Evolutionary conservation across 768 basidiomycete species (phyloP), one percentile per base, ranked within the genome.

Genomic region (Suillus paluster): DNA sequence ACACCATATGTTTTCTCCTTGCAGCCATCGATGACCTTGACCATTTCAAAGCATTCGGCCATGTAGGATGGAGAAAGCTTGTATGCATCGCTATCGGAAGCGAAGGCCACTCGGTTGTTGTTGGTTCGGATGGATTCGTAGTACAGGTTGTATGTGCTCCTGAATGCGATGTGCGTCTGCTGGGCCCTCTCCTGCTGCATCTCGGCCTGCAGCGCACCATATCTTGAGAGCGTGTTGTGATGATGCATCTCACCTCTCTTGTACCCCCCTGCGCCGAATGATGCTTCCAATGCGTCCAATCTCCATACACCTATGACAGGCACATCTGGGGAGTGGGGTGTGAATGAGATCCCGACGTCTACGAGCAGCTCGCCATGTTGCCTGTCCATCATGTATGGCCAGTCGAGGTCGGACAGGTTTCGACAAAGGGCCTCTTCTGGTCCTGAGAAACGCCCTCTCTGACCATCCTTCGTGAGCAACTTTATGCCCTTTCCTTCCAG

Each of bases 81-180:
- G 63, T 66, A 66, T 9, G 60, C 52, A 41, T 62, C 55, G 19
- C 41, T 57, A 46, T 62, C 56, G 46, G 27, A 38, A 4, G 33
- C 46, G 52, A 41, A 62, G 36, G 21, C 27, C 3, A 38, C 44
- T 1, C 42, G 15, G 30, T 62, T 62, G 56, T 62, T 45, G n/a
- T 49, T 57, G 8, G 61, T 58, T 6, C 44, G 48, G 3, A 63
- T n/a, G 6, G 56, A 61, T 45, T 68, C 58, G 41, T 63, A 67
- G 38, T 49, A 45, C 6, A 68, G 66, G 44, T 67, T 65, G 25
- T 68, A 68, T 14, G 64, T 44, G 19, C 63, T 66, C 14, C 50
- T 67, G 48, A 36, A n/a, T n/a, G n/a, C n/a, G n/a, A n/a, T n/a
- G n/a, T n/a, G n/a, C n/a, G n/a, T n/a, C n/a, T n/a, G n/a, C n/a